Percentiles rank a stretch among this genome's conserved stretches.
These are phyloP conservation scores for Jaapia argillacea DNA, from an alignment of 768 basidiomycete genomes.

Conservation along the genomic window DNA sequence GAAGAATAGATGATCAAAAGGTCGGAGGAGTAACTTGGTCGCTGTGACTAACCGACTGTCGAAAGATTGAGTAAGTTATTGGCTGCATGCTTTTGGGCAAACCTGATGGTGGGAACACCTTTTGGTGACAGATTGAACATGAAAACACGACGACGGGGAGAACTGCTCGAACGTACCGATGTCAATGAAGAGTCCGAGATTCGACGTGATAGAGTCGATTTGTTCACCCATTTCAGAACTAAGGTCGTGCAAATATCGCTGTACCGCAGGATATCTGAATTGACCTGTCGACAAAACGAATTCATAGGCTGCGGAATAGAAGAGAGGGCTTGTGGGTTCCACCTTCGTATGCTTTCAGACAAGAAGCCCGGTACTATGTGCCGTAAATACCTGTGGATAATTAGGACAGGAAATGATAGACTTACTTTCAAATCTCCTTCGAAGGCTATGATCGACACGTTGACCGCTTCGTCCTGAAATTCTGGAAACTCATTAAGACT, in stretches of 20 bases:
- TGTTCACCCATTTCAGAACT: conserved; percentile 71
- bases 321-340: not conserved
- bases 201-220: conserved; percentile 54
- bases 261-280: conserved; percentile 62
- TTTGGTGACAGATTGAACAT: not conserved
- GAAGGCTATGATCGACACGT: conserved; percentile 55
- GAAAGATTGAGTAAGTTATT: conserved; percentile 63
- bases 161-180: conserved; percentile 37
- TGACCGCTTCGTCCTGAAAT: conserved; percentile 63
- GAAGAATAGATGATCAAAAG: not conserved
- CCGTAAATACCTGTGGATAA: conserved; percentile 3
- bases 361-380: conserved; percentile 66
- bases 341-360: conserved; percentile 56
- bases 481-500: conserved; percentile 75
- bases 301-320: not conserved
- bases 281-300: conserved; percentile 42
- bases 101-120: conserved; percentile 72
- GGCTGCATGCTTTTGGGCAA: conserved; percentile 65
- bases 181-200: conserved; percentile 68
- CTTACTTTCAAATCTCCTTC: conserved; percentile 60
- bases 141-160: conserved; percentile 2
- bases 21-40: not conserved
- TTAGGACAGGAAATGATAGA: conserved; percentile 1
- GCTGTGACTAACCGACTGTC: conserved; percentile 30
- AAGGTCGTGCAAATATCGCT: conserved; percentile 66